A percentile compares a stretch with the other conserved stretches of the same genome.
Conservation (phyloP, 2,329 filamentous ascomycete genomes). For the Thielaviopsis cerberus region DNA sequence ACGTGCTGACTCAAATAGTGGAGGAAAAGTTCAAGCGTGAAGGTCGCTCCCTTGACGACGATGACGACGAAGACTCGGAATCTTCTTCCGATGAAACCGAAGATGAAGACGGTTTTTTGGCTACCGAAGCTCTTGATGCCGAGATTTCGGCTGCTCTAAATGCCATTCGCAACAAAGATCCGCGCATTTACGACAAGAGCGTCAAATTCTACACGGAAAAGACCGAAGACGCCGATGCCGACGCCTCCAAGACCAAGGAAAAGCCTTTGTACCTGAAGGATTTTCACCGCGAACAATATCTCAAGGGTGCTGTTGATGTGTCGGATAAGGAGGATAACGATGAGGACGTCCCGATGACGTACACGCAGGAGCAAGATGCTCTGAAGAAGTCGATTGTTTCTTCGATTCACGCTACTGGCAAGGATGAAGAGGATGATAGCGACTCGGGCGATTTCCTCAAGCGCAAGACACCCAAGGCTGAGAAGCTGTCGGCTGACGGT, state of each 20-base stretch:
- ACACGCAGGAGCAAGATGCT: constrained; percentile 72
- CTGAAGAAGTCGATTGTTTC: constrained; percentile 61
- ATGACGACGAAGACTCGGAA: constrained; percentile 33
- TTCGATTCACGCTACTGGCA: constrained; percentile 49
- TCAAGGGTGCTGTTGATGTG: constrained; percentile 44
- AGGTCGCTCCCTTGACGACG: constrained; percentile 27
- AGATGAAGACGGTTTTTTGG: constrained; percentile 76
- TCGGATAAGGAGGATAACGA: constrained; percentile 15
- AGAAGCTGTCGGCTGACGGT: constrained; percentile 16
- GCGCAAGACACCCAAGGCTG: constrained; percentile 13
- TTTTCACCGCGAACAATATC: constrained; percentile 80
- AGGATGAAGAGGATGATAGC: constrained; percentile 26
- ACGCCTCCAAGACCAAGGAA: constrained; percentile 39
- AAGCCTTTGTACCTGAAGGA: constrained; percentile 75
- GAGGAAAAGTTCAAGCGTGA: constrained; percentile 76
- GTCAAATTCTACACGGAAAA: constrained; percentile 55
- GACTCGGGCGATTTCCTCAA: constrained; percentile 16
- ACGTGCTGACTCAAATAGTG: constrained; percentile 31
- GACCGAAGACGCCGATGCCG: constrained; percentile 29
- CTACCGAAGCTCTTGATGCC: constrained; percentile 66
- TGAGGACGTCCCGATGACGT: constrained; percentile 43
- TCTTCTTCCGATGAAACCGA: constrained; percentile 65
- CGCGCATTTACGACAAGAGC: constrained; percentile 67
- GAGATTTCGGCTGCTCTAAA: constrained; percentile 74
- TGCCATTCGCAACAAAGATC: constrained; percentile 80